phyloP scores from a whole-genome alignment of 495 filamentous ascomycete species.

The Evansstolkia leycettana region DNA sequence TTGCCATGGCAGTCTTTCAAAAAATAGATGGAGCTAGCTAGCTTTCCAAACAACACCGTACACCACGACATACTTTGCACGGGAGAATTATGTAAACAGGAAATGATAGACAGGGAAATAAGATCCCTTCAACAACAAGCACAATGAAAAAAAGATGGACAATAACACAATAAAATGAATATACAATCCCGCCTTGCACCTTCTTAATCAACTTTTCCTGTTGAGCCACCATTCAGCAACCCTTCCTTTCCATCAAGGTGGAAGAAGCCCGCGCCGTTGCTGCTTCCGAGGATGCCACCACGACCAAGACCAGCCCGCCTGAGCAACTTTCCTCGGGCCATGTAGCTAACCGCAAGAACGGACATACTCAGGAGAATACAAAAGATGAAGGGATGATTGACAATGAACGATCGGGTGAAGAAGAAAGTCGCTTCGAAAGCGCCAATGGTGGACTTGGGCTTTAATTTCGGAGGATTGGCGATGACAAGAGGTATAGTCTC shows the following conservation, averaged over 20 bases:
- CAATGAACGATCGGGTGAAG: slow-evolving; percentile 52
- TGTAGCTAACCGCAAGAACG: slow-evolving; percentile 15
- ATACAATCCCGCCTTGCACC: slow-evolving; percentile 10
- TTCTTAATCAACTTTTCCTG: slow-evolving; percentile 70
- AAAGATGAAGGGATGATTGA: slow-evolving; percentile 61
- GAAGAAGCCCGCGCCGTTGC: slow-evolving; percentile 55
- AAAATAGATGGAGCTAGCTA: not conserved
- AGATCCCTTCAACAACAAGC: too few species aligned
- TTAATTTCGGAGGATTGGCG: slow-evolving; percentile 65
- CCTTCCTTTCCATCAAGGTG: slow-evolving; percentile 69
- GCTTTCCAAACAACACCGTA: not conserved
- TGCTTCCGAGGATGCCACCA: slow-evolving; percentile 43
- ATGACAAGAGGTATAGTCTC: slow-evolving; percentile 80
- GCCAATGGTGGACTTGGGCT: slow-evolving; percentile 74
- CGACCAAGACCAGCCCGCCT: slow-evolving; percentile 20
- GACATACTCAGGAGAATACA: slow-evolving; percentile 46
- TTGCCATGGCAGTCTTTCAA: too few species aligned
- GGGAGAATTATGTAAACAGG: too few species aligned
- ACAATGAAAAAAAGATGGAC: slow-evolving; percentile 1
- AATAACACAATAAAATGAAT: slow-evolving; percentile 6
- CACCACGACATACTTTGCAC: too few species aligned
- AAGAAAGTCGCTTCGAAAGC: slow-evolving; percentile 69
- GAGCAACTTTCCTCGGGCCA: slow-evolving; percentile 21
- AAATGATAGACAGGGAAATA: too few species aligned
- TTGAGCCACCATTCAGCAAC: slow-evolving; percentile 40